These are phyloP conservation scores for Microsporum audouinii DNA, from an alignment of 2,329 filamentous ascomycete genomes.

Conservation along the genomic window DNA sequence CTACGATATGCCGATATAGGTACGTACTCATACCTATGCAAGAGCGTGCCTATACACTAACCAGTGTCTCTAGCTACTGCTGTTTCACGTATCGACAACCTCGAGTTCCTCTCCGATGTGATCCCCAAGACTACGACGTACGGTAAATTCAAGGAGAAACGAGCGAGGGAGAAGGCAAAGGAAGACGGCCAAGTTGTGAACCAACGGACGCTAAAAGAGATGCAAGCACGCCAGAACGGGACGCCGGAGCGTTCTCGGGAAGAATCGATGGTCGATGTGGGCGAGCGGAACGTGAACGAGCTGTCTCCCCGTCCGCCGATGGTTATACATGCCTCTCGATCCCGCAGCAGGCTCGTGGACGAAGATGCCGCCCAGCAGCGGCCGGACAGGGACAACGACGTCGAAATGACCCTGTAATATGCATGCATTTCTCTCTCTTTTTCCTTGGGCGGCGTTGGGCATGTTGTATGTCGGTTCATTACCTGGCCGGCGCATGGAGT, in stretches of 20 bases:
- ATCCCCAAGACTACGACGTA: conserved; percentile 77
- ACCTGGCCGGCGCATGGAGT: not conserved
- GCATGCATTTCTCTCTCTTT: not conserved
- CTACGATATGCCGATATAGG: conserved; percentile 93
- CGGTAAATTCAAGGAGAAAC: conserved; percentile 60
- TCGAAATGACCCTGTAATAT: conserved; percentile 50
- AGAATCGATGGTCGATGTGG: conserved; percentile 14
- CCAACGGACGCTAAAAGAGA: conserved; percentile 27
- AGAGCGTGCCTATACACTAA: not conserved
- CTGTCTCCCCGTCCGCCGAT: conserved; percentile 26
- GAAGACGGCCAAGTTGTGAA: conserved; percentile 28
- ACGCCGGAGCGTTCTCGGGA: conserved; percentile 14
- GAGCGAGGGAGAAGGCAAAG: conserved; percentile 25
- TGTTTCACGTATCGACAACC: conserved; percentile 76
- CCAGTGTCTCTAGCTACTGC: conserved; percentile 53
- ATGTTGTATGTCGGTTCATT: not conserved
- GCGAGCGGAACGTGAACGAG: conserved; percentile 11
- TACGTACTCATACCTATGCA: conserved; percentile 30
- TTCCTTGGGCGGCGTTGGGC: not conserved
- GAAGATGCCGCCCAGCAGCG: conserved; percentile 30
- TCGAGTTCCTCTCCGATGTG: conserved; percentile 87
- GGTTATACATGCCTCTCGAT: conserved; percentile 23
- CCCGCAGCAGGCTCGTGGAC: conserved; percentile 44
- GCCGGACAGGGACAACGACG: conserved; percentile 28
- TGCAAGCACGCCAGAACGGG: conserved; percentile 17